A percentile compares a stretch with the other conserved stretches of the same genome.
These are phyloP conservation scores for Populus alba DNA, from an alignment of 345 rosid genomes.

Conservation along the genomic window DNA sequence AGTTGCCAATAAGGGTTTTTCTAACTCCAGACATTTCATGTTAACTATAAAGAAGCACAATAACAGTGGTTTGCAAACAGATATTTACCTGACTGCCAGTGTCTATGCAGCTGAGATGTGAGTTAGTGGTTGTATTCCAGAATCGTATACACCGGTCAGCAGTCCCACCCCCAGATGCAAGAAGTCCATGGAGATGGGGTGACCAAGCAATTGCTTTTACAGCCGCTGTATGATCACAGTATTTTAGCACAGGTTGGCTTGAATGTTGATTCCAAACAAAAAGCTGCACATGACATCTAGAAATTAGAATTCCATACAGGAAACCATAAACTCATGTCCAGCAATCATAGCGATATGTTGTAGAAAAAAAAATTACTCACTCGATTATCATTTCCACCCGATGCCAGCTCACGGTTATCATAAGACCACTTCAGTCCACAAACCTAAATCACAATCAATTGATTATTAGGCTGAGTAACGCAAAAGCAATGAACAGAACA, in stretches of 20 bases:
- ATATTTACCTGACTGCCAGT: conserved; percentile 85
- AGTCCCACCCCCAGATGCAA: conserved; percentile 99
- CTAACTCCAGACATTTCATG: not conserved
- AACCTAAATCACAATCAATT: conserved; percentile 43
- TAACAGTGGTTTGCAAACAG: not conserved
- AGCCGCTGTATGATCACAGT: conserved; percentile 94
- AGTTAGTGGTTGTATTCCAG: conserved; percentile 95
- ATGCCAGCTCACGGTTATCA: conserved; percentile 96
- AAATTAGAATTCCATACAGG: conserved; percentile 5
- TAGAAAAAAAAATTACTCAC: conserved; percentile 36
- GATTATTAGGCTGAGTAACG: conserved; percentile 12
- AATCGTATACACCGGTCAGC: conserved; percentile 96
- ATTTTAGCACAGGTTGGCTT: conserved; percentile 83
- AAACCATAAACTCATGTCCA: not conserved
- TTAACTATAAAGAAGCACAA: too few relatives aligned
- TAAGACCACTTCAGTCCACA: conserved; percentile 98
- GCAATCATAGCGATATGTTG: not conserved
- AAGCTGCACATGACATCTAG: conserved; percentile 55
- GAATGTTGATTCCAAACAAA: conserved; percentile 98
- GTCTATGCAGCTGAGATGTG: conserved; percentile 83
- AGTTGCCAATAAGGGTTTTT: not conserved
- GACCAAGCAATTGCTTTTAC: conserved; percentile 99
- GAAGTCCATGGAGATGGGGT: conserved; percentile 94
- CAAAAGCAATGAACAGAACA: not conserved
- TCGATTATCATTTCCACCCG: conserved; percentile 96